Evolutionary conservation across 805 yeast species (phyloP).

Genomic region (Nakazawaea siamensis): DNA sequence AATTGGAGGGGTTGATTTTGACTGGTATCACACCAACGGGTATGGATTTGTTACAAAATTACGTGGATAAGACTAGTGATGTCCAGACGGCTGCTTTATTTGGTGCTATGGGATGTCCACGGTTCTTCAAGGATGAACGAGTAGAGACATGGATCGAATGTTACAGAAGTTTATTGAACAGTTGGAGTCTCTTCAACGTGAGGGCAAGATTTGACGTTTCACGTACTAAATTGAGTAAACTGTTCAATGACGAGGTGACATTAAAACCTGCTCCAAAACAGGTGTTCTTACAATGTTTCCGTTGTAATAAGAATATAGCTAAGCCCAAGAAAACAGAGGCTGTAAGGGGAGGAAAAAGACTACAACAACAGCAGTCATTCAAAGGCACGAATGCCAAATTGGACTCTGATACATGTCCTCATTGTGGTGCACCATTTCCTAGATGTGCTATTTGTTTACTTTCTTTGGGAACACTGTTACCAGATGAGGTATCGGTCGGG

Average conservation of each 20-base stretch:
- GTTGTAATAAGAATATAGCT: conserved; percentile 71
- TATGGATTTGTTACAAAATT: conserved; percentile 72
- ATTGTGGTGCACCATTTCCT: conserved; percentile 83
- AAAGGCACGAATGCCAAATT: conserved; percentile 10
- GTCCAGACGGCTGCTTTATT: conserved; percentile 87
- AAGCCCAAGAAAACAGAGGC: conserved; percentile 19
- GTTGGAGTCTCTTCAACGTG: conserved; percentile 72
- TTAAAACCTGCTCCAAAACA: conserved; percentile 57
- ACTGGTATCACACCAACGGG: conserved; percentile 91
- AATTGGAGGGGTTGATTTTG: conserved; percentile 80
- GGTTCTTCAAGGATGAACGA: conserved; percentile 66
- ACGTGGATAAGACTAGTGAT: conserved; percentile 83
- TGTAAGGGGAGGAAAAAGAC: too few species aligned
- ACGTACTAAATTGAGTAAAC: conserved; percentile 54
- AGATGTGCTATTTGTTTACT: conserved; percentile 84
- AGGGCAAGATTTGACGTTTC: conserved; percentile 84
- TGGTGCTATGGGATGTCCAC: conserved; percentile 73
- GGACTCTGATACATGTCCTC: conserved; percentile 45
- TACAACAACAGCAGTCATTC: conserved; percentile 20
- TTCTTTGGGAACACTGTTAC: conserved; percentile 64
- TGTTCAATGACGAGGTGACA: conserved; percentile 37
- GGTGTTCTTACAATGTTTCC: conserved; percentile 69
- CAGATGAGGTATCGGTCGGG: conserved; percentile 29
- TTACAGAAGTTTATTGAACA: conserved; percentile 60
- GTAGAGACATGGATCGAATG: conserved; percentile 73